Conservation (phyloP, 1,284 basidiomycete species). For the Cerioporus squamosus region DNA sequence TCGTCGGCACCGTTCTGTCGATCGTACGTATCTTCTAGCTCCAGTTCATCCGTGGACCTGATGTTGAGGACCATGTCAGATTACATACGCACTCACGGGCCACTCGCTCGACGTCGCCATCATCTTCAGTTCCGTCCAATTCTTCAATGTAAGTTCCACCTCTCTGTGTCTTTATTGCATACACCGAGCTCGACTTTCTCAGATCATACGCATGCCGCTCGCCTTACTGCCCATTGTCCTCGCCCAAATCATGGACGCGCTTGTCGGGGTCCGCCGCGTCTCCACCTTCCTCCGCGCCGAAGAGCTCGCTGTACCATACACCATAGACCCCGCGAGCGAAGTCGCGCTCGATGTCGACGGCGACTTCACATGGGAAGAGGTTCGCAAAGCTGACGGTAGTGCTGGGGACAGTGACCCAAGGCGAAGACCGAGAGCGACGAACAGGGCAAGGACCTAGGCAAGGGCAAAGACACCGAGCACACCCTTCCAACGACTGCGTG, state of each 20-base stretch:
- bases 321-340: conserved; percentile 46
- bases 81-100: conserved; percentile 71
- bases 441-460: conserved; percentile 41
- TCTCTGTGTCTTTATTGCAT: neutral
- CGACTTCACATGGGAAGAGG: conserved; percentile 72
- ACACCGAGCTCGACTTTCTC: neutral
- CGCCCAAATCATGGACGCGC: conserved; percentile 56
- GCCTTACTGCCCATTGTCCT: conserved; percentile 57
- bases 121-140: conserved; percentile 76
- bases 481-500: conserved; percentile 27
- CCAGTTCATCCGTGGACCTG: too few species aligned
- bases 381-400: conserved; percentile 35
- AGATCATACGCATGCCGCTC: conserved; percentile 63
- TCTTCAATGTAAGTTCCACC: conserved; percentile 65
- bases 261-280: conserved; percentile 66
- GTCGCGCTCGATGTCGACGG: conserved; percentile 63
- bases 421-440: conserved; percentile 14
- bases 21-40: conserved; percentile 52
- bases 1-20: conserved; percentile 69
- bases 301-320: conserved; percentile 59
- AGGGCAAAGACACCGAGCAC: conserved; percentile 4
- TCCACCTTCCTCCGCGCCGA: conserved; percentile 65
- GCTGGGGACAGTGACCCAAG: conserved; percentile 11
- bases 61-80: conserved; percentile 37
- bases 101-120: conserved; percentile 69